These are phyloP conservation scores for Plasmodium gallinaceum DNA, from an alignment of 169 alveolate species.

Conservation along the genomic window DNA sequence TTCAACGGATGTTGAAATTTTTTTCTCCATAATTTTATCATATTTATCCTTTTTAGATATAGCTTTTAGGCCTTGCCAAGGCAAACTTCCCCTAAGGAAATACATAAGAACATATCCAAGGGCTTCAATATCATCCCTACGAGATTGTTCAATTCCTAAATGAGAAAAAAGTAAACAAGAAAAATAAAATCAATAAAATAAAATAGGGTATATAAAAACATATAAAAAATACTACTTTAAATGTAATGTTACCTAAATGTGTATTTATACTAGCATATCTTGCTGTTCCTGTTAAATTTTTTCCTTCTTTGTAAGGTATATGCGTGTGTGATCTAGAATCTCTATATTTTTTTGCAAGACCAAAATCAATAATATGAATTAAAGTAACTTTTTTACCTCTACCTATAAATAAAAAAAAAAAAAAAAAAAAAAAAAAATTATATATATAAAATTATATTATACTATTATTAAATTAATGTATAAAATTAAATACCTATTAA, in stretches of 20 bases:
- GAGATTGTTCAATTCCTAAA: slow-evolving; percentile 93
- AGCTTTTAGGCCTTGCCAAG: slow-evolving; percentile 99
- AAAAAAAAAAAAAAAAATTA: slow-evolving; percentile 5
- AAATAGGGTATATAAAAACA: too few relatives aligned
- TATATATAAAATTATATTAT: slow-evolving; percentile 2
- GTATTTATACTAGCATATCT: slow-evolving; percentile 98
- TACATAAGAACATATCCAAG: slow-evolving; percentile 98
- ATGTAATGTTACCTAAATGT: slow-evolving; percentile 93
- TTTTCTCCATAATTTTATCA: slow-evolving; percentile 98
- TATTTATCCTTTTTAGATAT: slow-evolving; percentile 96
- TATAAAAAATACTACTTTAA: too few relatives aligned
- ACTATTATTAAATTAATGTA: neutral
- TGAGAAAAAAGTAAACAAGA: neutral
- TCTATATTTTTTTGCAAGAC: slow-evolving; percentile 96
- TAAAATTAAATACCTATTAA: slow-evolving; percentile 87
- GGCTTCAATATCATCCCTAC: slow-evolving; percentile 99
- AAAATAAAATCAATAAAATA: neutral
- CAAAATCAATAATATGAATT: slow-evolving; percentile 96
- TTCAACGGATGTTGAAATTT: slow-evolving; percentile 97
- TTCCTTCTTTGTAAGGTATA: slow-evolving; percentile 97
- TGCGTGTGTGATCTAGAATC: slow-evolving; percentile 97
- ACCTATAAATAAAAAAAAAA: slow-evolving; percentile 78
- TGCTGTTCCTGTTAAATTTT: slow-evolving; percentile 99
- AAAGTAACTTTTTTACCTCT: slow-evolving; percentile 91
- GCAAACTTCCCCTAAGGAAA: slow-evolving; percentile 98